Base-by-base conservation (phyloP, 805 yeast species). In the Komagataella pastoris region DNA sequence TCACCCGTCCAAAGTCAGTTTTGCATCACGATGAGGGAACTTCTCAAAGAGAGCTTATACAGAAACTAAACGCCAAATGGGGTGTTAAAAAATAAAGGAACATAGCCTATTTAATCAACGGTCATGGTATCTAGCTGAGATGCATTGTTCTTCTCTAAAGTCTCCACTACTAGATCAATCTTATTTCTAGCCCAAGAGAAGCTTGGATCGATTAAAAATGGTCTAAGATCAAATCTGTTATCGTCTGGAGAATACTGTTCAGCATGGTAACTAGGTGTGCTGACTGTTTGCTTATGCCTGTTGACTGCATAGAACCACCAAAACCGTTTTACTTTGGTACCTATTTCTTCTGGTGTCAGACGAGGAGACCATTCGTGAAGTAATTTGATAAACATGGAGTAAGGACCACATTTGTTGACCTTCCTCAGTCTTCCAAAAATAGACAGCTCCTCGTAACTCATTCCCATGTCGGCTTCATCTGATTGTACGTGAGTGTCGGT, bases 191-290 rank as follows among this genome's bases (percentile, higher is more conserved):
- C 96, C 85, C 91, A 87, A 1, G 88, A 76, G 66, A 88, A 93
- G 55, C 87, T 72, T 24, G 98, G 97, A 58, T 87, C 81, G 53
- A 93, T 88, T 64, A 95, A 72, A 66, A 93, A 89, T n/a, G 99
- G 99, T 58, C 99, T 76, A 61, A 95, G 72, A 65, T 93, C 99
- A 66, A 86, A 93, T 60, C 99, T 76, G 65, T 93, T 93, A 66
- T 93, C 99, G 66, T 93, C 99, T 1, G 99, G 97, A 2, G 98
- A 90, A 63, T 93, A 93, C 61, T 88, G 95, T 65, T 93, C 99
- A 0, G 99, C 99, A 61, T 93, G 99, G 62, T 93, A 93, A 44
- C 95, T 79, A 12, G 99, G 99, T 0, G 99, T 93, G 65, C 90
- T 75, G n/a, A 91, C 90, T 1, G 99, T 93, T 81, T 88, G 93